Base-by-base conservation (phyloP, 1,139 yeast species). In the Candida smagusa region DNA sequence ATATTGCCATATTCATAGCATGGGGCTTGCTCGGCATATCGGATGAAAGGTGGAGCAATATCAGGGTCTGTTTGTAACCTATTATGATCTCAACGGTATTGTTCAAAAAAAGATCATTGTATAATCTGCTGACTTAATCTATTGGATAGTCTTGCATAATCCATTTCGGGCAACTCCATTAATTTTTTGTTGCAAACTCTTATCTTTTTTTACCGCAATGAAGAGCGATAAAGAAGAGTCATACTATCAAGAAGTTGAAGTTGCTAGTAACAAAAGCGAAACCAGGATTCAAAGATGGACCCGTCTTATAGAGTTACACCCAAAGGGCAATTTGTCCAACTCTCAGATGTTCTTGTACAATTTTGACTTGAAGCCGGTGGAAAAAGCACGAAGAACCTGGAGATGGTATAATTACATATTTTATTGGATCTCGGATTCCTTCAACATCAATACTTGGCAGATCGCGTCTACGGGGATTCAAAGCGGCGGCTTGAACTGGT, bases 361-460 rank as follows among this genome's bases (percentile, higher is more conserved):
- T 58, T 69, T 74, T 45, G 96, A 87, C 63, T 70, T 87, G 51
- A 74, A 77, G 47, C 95, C 96, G 0, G 90, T 87, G 2, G 87
- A 83, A 50, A 72, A 64, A 22, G 74, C 65, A 12, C 69, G 87
- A 54, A 70, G 95, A 54, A 72, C 74, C 22, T 87, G 96, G 96
- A 68, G 77, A 24, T 85, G 95, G 94, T 81, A 71, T 59, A 84
- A 86, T 55, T 87, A 66, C 55, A 80, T 82, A 9, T 81, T 77
- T 45, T 85, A 85, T 52, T 87, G 96, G 96, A 62, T 86, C 40
- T 89, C 95, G 2, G 96, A 86, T 55, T 79, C 94, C 22, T 84
- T 88, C 63, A 87, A 87, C 58, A 81, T 88, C 52, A 86, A 84
- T 56, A 86, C 96, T 7, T 87, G 94, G 90, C 90, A 85, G 64